Base-by-base conservation (phyloP, 768 basidiomycete genomes). In the Mycena kentingensis region DNA sequence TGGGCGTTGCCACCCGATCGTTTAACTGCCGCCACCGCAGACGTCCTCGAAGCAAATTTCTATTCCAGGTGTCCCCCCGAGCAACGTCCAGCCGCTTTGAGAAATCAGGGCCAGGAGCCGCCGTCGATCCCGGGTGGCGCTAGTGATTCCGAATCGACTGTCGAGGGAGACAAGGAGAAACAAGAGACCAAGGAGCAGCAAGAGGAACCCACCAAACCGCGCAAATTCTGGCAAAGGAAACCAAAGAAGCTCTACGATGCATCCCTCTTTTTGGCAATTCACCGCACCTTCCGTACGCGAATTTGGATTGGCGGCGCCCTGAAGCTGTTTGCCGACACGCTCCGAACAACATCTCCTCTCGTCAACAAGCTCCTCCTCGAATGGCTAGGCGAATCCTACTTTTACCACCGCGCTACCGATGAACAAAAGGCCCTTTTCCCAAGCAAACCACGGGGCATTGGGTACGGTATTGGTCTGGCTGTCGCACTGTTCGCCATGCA, bases 401-500 rank as follows among this genome's bases (percentile, higher is more conserved):
- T 65, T 21, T 78, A 71, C 52, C 65, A 65, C 62, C 70, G 64
- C 29, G 64, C 73, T 8, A 63, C 72, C 2, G 70, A 74, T 0
- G 67, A 65, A 22, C 65, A 76, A 38, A 74, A 72, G 29, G 72
- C 66, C 0, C 62, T 70, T 31, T 39, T 75, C 50, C 31, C 58
- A n/a, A n/a, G n/a, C 10, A 57, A 68, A 43, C 82, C 83, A 2
- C 68, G 60, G 28, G 78, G 80, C 1, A 71, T 85, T 32, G 84
- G 84, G 0, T 82, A 79, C 62, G 85, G 85, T 1, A 76, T 87
- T 46, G 85, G 84, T 5, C 63, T 86, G 1, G 84, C 77, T 1
- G 70, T 82, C 46, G 82, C 73, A 3, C 63, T 85, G 25, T 84
- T 83, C 55, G 70, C 66, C 0, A 86, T 85, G 84, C 83, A 85